Evolutionary conservation across 2,329 filamentous ascomycete species (phyloP).

Genomic region (Fusarium sp.): DNA sequence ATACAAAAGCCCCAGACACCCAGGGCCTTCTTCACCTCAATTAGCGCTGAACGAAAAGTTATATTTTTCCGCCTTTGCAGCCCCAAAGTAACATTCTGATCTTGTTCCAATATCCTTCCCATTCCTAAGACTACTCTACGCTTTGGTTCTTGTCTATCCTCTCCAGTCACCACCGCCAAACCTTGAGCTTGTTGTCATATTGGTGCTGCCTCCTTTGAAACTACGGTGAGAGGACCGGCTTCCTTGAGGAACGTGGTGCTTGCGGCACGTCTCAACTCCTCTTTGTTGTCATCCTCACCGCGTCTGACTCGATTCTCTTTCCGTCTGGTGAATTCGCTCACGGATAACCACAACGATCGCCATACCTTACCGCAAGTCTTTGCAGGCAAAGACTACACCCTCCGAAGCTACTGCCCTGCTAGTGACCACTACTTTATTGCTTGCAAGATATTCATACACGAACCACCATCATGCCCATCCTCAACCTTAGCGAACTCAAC

Average conservation of each 20-base stretch:
- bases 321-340: background rate
- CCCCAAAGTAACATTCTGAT: too few species aligned
- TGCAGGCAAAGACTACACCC: background rate
- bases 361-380: background rate
- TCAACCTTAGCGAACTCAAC: slow-evolving; percentile 67
- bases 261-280: background rate
- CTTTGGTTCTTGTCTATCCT: too few species aligned
- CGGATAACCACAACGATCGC: background rate
- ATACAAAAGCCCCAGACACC: slow-evolving; percentile 37
- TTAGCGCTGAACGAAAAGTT: too few species aligned
- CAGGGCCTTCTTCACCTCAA: background rate
- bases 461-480: slow-evolving; percentile 31
- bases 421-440: background rate
- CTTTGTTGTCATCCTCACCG: background rate
- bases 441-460: background rate
- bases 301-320: background rate
- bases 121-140: too few species aligned
- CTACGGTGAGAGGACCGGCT: background rate
- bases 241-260: background rate
- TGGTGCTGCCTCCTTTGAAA: background rate
- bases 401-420: background rate
- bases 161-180: too few species aligned
- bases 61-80: too few species aligned
- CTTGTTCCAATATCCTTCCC: too few species aligned
- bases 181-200: too few species aligned